Evolutionary conservation across 805 yeast genomes (phyloP).

Genomic region (Saturnispora ahearnii): DNA sequence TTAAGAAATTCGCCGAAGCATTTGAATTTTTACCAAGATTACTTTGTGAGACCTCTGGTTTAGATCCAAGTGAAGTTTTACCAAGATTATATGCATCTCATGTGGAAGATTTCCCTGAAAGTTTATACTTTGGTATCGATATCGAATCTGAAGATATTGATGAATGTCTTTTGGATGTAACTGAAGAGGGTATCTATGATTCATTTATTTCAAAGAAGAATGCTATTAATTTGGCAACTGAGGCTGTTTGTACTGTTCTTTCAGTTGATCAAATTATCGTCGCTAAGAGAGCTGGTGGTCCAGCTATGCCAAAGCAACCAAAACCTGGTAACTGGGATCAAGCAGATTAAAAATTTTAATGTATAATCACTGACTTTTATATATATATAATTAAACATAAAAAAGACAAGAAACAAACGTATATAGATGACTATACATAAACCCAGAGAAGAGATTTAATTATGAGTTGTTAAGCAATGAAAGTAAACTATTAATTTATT

Average conservation of each 20-base stretch:
- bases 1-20: slow-evolving; percentile 87
- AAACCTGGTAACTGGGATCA: slow-evolving; percentile 95
- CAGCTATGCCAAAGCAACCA: slow-evolving; percentile 76
- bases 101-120: slow-evolving; percentile 36
- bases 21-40: slow-evolving; percentile 92
- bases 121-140: slow-evolving; percentile 54
- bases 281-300: slow-evolving; percentile 99
- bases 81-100: slow-evolving; percentile 87
- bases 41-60: slow-evolving; percentile 88
- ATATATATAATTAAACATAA: not conserved
- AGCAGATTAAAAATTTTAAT: slow-evolving; percentile 45
- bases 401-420: not conserved
- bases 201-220: slow-evolving; percentile 70
- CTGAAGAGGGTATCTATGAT: slow-evolving; percentile 64
- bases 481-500: not conserved
- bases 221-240: slow-evolving; percentile 90
- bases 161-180: slow-evolving; percentile 65
- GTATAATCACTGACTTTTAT: not conserved
- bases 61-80: slow-evolving; percentile 82
- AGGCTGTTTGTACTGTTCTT: slow-evolving; percentile 83
- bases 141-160: slow-evolving; percentile 58
- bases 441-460: not conserved
- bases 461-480: not conserved
- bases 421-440: not conserved
- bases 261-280: slow-evolving; percentile 95